phyloP scores from a whole-genome alignment of 305 asterid genomes.

The Euphrasia arctica region DNA sequence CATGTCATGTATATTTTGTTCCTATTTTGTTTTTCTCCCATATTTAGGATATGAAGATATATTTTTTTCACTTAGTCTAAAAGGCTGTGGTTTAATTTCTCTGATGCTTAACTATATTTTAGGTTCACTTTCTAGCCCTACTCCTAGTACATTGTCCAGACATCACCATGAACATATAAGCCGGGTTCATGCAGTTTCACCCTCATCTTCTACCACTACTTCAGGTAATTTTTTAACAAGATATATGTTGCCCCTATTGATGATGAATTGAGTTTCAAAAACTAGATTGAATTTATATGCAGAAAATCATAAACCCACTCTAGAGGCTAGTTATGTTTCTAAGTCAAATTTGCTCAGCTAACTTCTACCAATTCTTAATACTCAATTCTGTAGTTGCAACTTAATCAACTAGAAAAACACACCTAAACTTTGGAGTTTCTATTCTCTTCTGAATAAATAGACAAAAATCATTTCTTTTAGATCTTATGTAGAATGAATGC shows the following conservation, averaged over 20 bases:
- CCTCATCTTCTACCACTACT: constrained; percentile 56
- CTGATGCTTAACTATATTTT: constrained; percentile 34
- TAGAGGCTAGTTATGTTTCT: no score
- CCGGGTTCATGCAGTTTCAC: constrained; percentile 52
- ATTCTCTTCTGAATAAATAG: no score
- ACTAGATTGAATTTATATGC: background rate
- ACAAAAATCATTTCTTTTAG: no score
- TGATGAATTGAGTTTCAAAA: background rate
- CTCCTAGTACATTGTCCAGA: constrained; percentile 37
- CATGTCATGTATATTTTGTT: no score
- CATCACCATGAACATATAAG: constrained; percentile 41
- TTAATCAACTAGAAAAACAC: no score
- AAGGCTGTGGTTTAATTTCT: constrained; percentile 8
- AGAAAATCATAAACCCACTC: background rate
- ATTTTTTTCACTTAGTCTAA: background rate
- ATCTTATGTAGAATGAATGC: no score
- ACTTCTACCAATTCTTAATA: no score
- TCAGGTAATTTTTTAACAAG: constrained; percentile 47
- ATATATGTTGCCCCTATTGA: background rate
- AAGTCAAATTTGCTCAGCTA: no score
- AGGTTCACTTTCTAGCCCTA: constrained; percentile 54
- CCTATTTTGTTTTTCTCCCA: no score
- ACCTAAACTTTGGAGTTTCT: no score
- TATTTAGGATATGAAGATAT: background rate
- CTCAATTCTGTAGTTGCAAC: no score